Evolutionary conservation across 2,329 filamentous ascomycete species (phyloP).

Genomic region (Stachybotrys chlorohalonatus): DNA sequence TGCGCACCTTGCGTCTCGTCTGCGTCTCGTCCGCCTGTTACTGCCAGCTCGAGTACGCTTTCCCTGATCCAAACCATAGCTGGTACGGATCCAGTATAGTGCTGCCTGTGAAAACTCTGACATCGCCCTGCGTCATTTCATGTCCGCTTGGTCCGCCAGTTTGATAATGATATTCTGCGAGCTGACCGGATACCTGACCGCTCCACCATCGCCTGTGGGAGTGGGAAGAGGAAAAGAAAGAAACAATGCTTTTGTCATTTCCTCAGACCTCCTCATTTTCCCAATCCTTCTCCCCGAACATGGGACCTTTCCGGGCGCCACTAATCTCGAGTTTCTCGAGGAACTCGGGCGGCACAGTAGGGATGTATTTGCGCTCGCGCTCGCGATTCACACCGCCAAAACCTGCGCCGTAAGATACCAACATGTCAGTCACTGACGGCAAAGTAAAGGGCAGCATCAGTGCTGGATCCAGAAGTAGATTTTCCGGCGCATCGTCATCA

Average conservation of each 20-base stretch:
- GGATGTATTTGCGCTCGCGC: conserved; percentile 89
- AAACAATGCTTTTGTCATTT: neutral
- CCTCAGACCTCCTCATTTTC: conserved; percentile 52
- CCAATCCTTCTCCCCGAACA: conserved; percentile 57
- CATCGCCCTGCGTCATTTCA: too few relatives aligned
- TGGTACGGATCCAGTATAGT: too few relatives aligned
- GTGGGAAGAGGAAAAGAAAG: neutral
- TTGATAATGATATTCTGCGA: too few relatives aligned
- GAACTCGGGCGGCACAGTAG: conserved; percentile 89
- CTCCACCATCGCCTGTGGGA: too few relatives aligned
- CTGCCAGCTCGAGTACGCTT: too few relatives aligned
- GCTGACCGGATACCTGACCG: too few relatives aligned
- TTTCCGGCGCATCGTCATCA: conserved; percentile 61
- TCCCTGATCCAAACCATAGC: too few relatives aligned
- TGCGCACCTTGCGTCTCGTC: too few relatives aligned
- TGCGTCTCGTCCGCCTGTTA: too few relatives aligned
- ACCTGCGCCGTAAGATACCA: conserved; percentile 87
- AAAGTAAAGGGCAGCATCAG: conserved; percentile 92
- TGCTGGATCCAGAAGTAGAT: conserved; percentile 77
- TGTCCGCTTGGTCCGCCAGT: too few relatives aligned
- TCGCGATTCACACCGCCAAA: conserved; percentile 90
- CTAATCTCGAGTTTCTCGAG: conserved; percentile 71
- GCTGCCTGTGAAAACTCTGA: too few relatives aligned
- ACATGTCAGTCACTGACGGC: conserved; percentile 94
- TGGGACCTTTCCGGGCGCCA: conserved; percentile 41